These are phyloP conservation scores for Saturnispora mendoncae DNA, from an alignment of 805 yeast genomes.

Conservation along the genomic window DNA sequence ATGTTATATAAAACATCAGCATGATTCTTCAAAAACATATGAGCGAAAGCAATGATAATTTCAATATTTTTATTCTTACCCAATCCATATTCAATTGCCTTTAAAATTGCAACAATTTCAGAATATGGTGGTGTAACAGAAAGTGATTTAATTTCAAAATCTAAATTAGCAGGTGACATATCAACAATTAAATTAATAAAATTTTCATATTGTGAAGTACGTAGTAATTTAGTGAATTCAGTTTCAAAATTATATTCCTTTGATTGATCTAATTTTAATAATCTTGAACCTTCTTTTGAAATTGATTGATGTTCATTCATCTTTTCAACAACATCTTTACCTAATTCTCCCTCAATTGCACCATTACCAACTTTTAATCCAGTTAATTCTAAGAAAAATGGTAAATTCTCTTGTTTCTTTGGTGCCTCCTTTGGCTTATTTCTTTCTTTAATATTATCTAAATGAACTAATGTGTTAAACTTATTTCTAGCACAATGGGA, in stretches of 20 bases:
- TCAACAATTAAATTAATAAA: constrained; percentile 49
- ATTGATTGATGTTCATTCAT: constrained; percentile 22
- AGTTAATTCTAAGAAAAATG: constrained; percentile 66
- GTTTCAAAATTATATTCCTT: constrained; percentile 53
- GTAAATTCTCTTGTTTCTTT: constrained; percentile 69
- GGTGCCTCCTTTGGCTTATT: constrained; percentile 88
- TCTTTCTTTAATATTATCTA: constrained; percentile 77
- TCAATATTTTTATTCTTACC: constrained; percentile 56
- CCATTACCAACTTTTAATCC: constrained; percentile 67
- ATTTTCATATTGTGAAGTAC: constrained; percentile 44
- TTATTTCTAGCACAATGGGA: constrained; percentile 71
- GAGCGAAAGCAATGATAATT: constrained; percentile 70
- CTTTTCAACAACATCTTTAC: constrained; percentile 20
- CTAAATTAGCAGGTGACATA: constrained; percentile 70
- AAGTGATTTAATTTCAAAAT: constrained; percentile 79
- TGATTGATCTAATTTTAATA: constrained; percentile 30
- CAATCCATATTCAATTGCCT: constrained; percentile 59
- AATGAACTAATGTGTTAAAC: constrained; percentile 65
- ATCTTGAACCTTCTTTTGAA: constrained; percentile 17
- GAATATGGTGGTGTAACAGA: constrained; percentile 53
- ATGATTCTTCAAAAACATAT: constrained; percentile 66
- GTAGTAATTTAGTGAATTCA: constrained; percentile 55
- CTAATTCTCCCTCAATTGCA: constrained; percentile 42
- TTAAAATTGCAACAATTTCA: constrained; percentile 58
- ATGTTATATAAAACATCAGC: constrained; percentile 57